Evolutionary conservation across 2,329 filamentous ascomycete genomes (phyloP), one percentile per base, ranked within the genome.

Genomic region (Cladosporium sp.): DNA sequence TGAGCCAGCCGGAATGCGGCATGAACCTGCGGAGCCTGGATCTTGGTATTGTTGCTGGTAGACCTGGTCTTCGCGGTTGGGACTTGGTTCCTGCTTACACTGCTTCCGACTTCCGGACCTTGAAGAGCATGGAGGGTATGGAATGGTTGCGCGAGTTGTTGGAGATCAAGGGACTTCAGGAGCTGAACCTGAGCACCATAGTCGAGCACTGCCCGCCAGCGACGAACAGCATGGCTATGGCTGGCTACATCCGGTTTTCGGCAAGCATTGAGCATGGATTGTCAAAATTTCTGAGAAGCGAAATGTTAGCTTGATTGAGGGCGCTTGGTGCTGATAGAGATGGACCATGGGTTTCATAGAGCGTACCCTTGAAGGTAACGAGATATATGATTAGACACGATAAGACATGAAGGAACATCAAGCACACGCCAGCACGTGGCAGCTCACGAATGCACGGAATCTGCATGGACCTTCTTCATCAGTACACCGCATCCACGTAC

Each of bases 241-340:
- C 78, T 3, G 74, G 81, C 55, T 83, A 79, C 62, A 77, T 81
- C 2, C 76, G 80, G 19, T 80, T 85, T 57, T 83, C 80, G 31
- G 75, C 74, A 33, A 83, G 80, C 50, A 77, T 85, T 14, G 77
- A 82, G 56, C 74, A 67, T 6, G 77, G 77, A 2, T 76, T 84
- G 64, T 69, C 72, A 37, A 76, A 79, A 54, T 84, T 77, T 64
- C 62, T 83, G 56, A 66, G 63, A 50, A 61, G 59, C 3, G 65
- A 68, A 38, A 68, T 78, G 64, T 28, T 53, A 14, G 43, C 31
- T 16, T 46, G 28, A 43, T 31, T 22, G 16, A 10, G 34, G 34
- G 10, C 5, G n/a, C 34, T 35, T 42, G 11, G 31, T 22, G 14
- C 22, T 28, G 14, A 19, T 43, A n/a, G 34, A n/a, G 34, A 35